A percentile compares a stretch with the other conserved stretches of the same genome.
phyloP scores from a whole-genome alignment of 2,329 filamentous ascomycete species.

The Raffaelea deltoideospora region DNA sequence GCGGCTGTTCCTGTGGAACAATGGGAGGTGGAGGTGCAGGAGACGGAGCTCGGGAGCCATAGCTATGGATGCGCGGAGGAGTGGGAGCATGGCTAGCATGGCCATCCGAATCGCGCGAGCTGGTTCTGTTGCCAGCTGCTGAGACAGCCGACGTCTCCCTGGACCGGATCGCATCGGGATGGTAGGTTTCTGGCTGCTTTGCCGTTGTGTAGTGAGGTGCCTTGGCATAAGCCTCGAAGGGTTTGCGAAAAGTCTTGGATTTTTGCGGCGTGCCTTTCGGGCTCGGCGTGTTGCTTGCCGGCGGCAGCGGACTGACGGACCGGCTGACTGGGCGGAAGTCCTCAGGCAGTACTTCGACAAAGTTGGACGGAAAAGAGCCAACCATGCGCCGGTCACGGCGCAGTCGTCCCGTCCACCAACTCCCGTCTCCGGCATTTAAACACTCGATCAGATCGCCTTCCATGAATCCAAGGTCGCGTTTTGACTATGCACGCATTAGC shows the following conservation, averaged over 20 bases:
- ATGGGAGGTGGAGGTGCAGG: constrained; percentile 17
- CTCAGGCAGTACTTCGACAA: constrained; percentile 78
- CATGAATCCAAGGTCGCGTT: constrained; percentile 89
- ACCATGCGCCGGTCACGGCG: constrained; percentile 81
- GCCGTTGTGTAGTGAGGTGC: constrained; percentile 51
- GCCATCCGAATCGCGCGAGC: constrained; percentile 7
- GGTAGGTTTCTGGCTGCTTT: constrained; percentile 43
- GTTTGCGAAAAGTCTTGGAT: constrained; percentile 48
- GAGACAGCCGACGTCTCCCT: constrained; percentile 27
- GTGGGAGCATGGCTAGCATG: neutral
- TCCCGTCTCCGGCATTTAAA: constrained; percentile 90
- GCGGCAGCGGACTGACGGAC: constrained; percentile 44
- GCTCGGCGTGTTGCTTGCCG: constrained; percentile 37
- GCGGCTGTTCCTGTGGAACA: constrained; percentile 15
- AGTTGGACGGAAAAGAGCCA: constrained; percentile 92
- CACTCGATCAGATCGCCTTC: constrained; percentile 98
- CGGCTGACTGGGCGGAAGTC: constrained; percentile 64
- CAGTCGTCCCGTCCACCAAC: constrained; percentile 94
- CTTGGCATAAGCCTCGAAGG: constrained; percentile 52
- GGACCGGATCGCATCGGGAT: constrained; percentile 23
- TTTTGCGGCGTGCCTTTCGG: constrained; percentile 41
- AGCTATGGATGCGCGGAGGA: neutral
- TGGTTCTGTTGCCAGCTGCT: too few relatives aligned
- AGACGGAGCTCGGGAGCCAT: constrained; percentile 15
- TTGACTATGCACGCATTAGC: constrained; percentile 41